A percentile compares a stretch with the other conserved stretches of the same genome.
These are phyloP conservation scores for Fragosphaeria purpurea DNA, from an alignment of 2,329 filamentous ascomycete species.

Conservation along the genomic window DNA sequence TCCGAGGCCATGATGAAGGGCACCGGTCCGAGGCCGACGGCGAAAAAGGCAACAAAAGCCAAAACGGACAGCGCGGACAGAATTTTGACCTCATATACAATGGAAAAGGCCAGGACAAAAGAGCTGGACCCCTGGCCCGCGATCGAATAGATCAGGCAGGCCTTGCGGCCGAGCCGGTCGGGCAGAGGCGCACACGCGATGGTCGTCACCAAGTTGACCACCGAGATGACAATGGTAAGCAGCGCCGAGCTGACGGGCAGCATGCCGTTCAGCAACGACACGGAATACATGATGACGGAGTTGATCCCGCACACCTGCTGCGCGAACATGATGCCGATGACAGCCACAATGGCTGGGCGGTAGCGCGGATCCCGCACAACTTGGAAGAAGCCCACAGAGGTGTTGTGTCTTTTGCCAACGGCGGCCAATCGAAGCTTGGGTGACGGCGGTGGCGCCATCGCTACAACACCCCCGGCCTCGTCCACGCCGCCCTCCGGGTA, in stretches of 20 bases:
- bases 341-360: slow-evolving; percentile 66
- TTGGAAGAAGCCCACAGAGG: slow-evolving; percentile 48
- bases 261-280: slow-evolving; percentile 72
- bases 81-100: slow-evolving; percentile 60
- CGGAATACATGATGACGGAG: slow-evolving; percentile 97
- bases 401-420: too few relatives aligned
- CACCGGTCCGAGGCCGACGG: slow-evolving; percentile 81
- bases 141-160: slow-evolving; percentile 73
- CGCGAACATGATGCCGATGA: slow-evolving; percentile 82
- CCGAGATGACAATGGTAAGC: slow-evolving; percentile 78
- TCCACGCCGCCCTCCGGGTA: slow-evolving; percentile 11
- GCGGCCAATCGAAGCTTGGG: not conserved
- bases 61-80: slow-evolving; percentile 75
- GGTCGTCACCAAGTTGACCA: slow-evolving; percentile 78
- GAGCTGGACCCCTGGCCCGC: slow-evolving; percentile 74
- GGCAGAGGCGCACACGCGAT: slow-evolving; percentile 72
- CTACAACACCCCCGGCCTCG: slow-evolving; percentile 10
- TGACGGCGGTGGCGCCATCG: slow-evolving; percentile 12
- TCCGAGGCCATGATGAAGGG: slow-evolving; percentile 92
- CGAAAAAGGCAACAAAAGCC: slow-evolving; percentile 81
- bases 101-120: slow-evolving; percentile 68
- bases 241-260: slow-evolving; percentile 73
- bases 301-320: slow-evolving; percentile 95
- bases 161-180: slow-evolving; percentile 80
- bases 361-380: slow-evolving; percentile 60